phyloP scores from a whole-genome alignment of 1,139 yeast genomes.

The Yamadazyma friedrichii region DNA sequence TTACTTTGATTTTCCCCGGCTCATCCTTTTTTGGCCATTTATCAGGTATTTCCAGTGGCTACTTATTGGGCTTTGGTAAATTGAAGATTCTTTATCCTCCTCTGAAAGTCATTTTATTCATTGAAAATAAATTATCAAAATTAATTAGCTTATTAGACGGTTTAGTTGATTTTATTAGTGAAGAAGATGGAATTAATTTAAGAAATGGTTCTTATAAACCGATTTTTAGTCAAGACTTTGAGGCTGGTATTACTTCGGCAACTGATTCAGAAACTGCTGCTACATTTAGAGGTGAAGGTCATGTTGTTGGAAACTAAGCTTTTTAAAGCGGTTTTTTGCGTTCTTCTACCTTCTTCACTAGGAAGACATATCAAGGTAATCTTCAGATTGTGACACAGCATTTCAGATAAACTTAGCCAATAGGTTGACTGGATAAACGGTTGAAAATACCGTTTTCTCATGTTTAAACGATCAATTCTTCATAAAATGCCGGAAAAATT shows the following conservation, averaged over 20 bases:
- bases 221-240: constrained; percentile 27
- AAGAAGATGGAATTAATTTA: constrained; percentile 49
- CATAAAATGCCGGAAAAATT: too few species aligned
- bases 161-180: constrained; percentile 53
- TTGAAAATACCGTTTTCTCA: too few species aligned
- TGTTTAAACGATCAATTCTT: too few species aligned
- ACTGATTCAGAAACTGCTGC: constrained; percentile 8
- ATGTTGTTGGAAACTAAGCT: constrained; percentile 23
- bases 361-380: too few species aligned
- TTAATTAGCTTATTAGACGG: constrained; percentile 55
- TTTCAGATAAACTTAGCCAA: too few species aligned
- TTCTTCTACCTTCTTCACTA: too few species aligned
- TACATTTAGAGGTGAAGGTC: constrained; percentile 33
- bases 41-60: constrained; percentile 42
- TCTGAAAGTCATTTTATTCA: constrained; percentile 58
- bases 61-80: constrained; percentile 54
- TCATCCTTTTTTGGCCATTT: constrained; percentile 75
- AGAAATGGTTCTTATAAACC: constrained; percentile 43
- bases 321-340: too few species aligned
- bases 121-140: constrained; percentile 54
- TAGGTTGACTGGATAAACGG: too few species aligned
- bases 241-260: constrained; percentile 14
- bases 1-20: constrained; percentile 47
- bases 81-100: constrained; percentile 64
- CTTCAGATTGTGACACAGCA: too few species aligned